Conservation (phyloP, 1,139 yeast genomes). For the Arxiozyma bovina region DNA sequence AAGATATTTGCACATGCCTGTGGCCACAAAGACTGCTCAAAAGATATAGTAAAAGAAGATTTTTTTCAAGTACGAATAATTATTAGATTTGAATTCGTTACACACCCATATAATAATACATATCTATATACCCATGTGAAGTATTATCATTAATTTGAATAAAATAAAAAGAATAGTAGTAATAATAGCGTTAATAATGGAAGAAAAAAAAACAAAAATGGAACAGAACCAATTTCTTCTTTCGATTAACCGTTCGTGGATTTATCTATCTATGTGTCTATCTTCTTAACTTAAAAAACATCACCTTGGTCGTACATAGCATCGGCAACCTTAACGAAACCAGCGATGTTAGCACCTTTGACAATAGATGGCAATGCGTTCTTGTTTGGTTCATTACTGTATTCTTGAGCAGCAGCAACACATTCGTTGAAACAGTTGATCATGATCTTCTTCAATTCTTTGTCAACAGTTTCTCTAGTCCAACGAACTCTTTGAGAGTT, state of each 20-base stretch:
- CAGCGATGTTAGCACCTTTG: slow-evolving; percentile 98
- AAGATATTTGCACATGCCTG: background rate
- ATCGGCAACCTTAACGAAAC: slow-evolving; percentile 95
- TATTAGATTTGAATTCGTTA: background rate
- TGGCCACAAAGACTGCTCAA: background rate
- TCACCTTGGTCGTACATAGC: slow-evolving; percentile 99
- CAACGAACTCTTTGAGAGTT: slow-evolving; percentile 89
- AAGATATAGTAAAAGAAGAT: background rate
- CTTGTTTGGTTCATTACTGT: slow-evolving; percentile 55
- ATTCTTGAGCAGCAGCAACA: slow-evolving; percentile 75
- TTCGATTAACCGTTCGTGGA: too few species aligned
- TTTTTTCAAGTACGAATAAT: background rate
- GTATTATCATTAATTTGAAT: background rate
- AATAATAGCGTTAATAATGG: background rate
- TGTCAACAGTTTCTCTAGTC: slow-evolving; percentile 85
- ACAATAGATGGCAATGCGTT: slow-evolving; percentile 76
- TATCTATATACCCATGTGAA: background rate
- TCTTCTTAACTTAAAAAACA: slow-evolving; percentile 35
- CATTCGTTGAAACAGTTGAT: slow-evolving; percentile 87
- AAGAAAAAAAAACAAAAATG: background rate
- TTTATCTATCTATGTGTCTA: too few species aligned
- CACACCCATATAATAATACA: background rate
- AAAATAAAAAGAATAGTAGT: too few species aligned
- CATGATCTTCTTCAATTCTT: slow-evolving; percentile 84
- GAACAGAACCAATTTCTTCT: too few species aligned